Conservation (phyloP, 2,329 filamentous ascomycete species). For the Nothomitra cinnamomea region DNA sequence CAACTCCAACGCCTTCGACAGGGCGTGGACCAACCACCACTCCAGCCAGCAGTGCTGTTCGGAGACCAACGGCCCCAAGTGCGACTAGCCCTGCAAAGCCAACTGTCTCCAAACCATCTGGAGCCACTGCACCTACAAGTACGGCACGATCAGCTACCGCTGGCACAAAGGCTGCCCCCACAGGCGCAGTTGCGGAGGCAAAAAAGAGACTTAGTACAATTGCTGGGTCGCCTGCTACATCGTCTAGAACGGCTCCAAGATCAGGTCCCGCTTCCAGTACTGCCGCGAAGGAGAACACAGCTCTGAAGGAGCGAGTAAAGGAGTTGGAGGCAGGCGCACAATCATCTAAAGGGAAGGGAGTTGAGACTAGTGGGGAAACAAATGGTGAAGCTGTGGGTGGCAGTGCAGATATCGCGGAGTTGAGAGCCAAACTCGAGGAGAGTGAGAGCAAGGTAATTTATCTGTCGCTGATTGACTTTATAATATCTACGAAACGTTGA, state of each 20-base stretch:
- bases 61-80: background rate
- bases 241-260: background rate
- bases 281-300: background rate
- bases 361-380: background rate
- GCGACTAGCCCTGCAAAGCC: background rate
- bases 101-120: background rate
- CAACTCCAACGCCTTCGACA: background rate
- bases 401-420: background rate
- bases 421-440: background rate
- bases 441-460: background rate
- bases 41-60: background rate
- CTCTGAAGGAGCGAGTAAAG: background rate
- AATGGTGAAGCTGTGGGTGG: background rate
- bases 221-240: background rate
- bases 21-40: background rate
- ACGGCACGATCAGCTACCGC: background rate
- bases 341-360: background rate
- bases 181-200: background rate
- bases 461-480: too few relatives aligned
- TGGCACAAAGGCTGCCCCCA: background rate
- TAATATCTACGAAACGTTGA: background rate
- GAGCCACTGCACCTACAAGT: background rate
- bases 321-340: background rate
- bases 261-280: background rate
- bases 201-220: constrained; percentile 1